These are phyloP conservation scores for Candida parachauliodes DNA, from an alignment of 805 yeast genomes.

Conservation along the genomic window DNA sequence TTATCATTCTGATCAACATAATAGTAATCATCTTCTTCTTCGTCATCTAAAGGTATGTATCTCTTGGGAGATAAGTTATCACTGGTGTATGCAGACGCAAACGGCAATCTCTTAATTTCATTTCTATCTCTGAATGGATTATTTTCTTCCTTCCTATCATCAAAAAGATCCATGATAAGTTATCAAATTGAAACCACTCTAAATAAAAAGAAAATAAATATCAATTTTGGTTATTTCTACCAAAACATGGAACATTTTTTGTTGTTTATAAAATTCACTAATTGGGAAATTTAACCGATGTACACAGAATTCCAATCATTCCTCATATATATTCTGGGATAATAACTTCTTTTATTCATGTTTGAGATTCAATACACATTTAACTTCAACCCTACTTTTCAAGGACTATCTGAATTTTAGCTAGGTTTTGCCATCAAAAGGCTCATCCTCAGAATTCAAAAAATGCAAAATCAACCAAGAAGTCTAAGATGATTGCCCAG, in stretches of 20 bases:
- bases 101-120: slow-evolving; percentile 28
- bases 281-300: no score
- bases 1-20: slow-evolving; percentile 7
- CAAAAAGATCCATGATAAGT: slow-evolving; percentile 29
- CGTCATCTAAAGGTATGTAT: slow-evolving; percentile 21
- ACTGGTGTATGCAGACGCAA: slow-evolving; percentile 34
- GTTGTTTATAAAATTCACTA: no score
- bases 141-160: slow-evolving; percentile 17
- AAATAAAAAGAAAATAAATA: no score
- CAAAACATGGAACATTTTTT: no score
- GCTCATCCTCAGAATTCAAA: slow-evolving; percentile 25
- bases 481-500: slow-evolving; percentile 40
- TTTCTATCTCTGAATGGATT: slow-evolving; percentile 31
- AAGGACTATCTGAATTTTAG: slow-evolving; percentile 6
- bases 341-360: no score
- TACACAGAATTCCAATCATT: no score
- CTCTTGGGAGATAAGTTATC: slow-evolving; percentile 37
- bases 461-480: slow-evolving; percentile 32
- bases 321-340: no score
- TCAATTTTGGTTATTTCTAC: no score
- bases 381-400: neutral
- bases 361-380: no score
- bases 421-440: slow-evolving; percentile 26
- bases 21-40: slow-evolving; percentile 17
- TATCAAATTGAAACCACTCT: no score